Conservation (phyloP, 352 stramenopile genomes). For the Elongisporangium senticosum region DNA sequence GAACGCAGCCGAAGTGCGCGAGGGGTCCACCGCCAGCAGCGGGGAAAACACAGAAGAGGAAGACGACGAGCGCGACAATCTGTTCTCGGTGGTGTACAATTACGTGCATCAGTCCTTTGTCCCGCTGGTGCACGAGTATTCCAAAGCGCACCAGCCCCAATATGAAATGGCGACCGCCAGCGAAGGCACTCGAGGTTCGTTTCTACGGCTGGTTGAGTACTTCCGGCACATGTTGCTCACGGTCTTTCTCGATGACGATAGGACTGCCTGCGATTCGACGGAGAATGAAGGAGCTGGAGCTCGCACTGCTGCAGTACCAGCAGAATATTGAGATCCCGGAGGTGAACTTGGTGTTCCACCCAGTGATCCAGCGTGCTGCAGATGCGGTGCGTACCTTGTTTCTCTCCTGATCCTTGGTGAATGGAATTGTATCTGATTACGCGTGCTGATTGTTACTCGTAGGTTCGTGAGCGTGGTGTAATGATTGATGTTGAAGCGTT, state of each 20-base stretch:
- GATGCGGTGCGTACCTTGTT: slow-evolving; percentile 23
- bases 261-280: slow-evolving; percentile 83
- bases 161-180: slow-evolving; percentile 52
- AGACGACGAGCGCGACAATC: slow-evolving; percentile 46
- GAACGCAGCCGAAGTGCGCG: slow-evolving; percentile 23
- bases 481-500: slow-evolving; percentile 79
- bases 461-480: slow-evolving; percentile 69
- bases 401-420: background rate
- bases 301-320: slow-evolving; percentile 92
- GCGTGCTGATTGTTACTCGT: background rate
- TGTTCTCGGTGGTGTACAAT: slow-evolving; percentile 85
- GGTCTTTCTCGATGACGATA: slow-evolving; percentile 12
- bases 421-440: background rate
- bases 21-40: slow-evolving; percentile 25
- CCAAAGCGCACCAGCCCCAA: slow-evolving; percentile 76
- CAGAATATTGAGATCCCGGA: slow-evolving; percentile 94
- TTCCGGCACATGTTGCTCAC: background rate
- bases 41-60: slow-evolving; percentile 65
- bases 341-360: slow-evolving; percentile 87
- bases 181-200: slow-evolving; percentile 50
- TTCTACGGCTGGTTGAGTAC: slow-evolving; percentile 1
- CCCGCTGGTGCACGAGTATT: slow-evolving; percentile 82
- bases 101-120: slow-evolving; percentile 87
- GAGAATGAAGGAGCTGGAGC: slow-evolving; percentile 91
- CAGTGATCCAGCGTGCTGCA: slow-evolving; percentile 79